Conservation (phyloP, 257 asterid species). For the Voacanga thouarsii region DNA sequence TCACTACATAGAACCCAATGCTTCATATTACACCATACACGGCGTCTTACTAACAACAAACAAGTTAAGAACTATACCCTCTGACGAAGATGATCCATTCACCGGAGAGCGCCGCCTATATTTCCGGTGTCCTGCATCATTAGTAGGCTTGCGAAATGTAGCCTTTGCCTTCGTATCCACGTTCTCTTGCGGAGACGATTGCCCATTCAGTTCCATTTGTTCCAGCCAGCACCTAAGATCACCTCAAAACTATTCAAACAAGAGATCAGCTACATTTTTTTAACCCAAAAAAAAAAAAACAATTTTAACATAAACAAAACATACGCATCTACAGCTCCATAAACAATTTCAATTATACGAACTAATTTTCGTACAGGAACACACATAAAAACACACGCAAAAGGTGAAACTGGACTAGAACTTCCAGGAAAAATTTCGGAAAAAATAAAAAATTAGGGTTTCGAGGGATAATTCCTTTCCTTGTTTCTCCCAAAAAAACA, state of each 20-base stretch:
- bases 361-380: not conserved
- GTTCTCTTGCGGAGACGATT: conserved; percentile 30
- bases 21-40: not conserved
- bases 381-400: not conserved
- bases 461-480: not conserved
- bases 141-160: conserved; percentile 74
- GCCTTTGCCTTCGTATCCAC: conserved; percentile 48
- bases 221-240: conserved; percentile 20
- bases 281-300: not conserved
- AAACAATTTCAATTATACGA: not conserved
- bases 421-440: not conserved
- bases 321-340: not conserved
- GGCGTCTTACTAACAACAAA: not conserved
- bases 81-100: conserved; percentile 61
- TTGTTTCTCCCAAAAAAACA: too few species aligned
- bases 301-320: not conserved
- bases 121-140: conserved; percentile 66
- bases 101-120: conserved; percentile 85
- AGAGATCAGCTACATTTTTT: not conserved
- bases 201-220: conserved; percentile 49
- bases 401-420: not conserved
- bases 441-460: not conserved
- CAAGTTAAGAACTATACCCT: conserved; percentile 33
- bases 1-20: not conserved
- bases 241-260: not conserved